A percentile compares a stretch with the other conserved stretches of the same genome.
These are phyloP conservation scores for Cornus kousa DNA, from an alignment of 148 eudicot genomes.

Conservation along the genomic window DNA sequence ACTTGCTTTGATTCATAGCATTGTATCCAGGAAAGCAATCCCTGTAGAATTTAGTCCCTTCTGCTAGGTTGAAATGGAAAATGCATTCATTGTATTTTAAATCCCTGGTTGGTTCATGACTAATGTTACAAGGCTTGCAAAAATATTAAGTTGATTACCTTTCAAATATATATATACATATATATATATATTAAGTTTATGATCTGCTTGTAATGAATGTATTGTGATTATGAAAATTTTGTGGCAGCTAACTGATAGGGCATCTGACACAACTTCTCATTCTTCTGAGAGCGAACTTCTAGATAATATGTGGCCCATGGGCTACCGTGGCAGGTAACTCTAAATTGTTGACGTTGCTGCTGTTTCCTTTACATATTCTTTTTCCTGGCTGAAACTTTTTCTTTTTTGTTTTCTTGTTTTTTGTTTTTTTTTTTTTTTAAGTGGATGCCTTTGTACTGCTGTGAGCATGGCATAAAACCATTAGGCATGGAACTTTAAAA, in stretches of 20 bases:
- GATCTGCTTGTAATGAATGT: slow-evolving; percentile 4
- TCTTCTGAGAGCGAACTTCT: slow-evolving; percentile 63
- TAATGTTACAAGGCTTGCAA: background rate
- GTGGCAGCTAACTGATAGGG: slow-evolving; percentile 56
- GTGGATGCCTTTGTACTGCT: background rate
- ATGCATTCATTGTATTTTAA: background rate
- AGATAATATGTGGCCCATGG: slow-evolving; percentile 40
- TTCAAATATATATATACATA: background rate
- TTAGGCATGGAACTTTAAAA: too few relatives aligned
- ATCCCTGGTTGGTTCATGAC: background rate
- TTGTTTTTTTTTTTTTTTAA: background rate
- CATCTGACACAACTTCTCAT: slow-evolving; percentile 66
- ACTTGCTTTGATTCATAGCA: slow-evolving; percentile 1
- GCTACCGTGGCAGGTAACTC: slow-evolving; percentile 57
- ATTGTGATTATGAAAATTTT: slow-evolving; percentile 21
- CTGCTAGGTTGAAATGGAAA: background rate
- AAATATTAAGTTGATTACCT: background rate
- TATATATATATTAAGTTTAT: background rate
- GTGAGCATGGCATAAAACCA: background rate
- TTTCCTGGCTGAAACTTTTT: background rate
- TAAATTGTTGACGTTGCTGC: background rate
- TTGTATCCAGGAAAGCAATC: background rate
- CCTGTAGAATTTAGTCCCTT: background rate
- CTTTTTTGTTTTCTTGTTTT: too few relatives aligned
- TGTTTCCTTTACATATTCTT: background rate